These are phyloP conservation scores for Ceratobasidium sp. DNA, from an alignment of 1,284 basidiomycete species.

Conservation along the genomic window DNA sequence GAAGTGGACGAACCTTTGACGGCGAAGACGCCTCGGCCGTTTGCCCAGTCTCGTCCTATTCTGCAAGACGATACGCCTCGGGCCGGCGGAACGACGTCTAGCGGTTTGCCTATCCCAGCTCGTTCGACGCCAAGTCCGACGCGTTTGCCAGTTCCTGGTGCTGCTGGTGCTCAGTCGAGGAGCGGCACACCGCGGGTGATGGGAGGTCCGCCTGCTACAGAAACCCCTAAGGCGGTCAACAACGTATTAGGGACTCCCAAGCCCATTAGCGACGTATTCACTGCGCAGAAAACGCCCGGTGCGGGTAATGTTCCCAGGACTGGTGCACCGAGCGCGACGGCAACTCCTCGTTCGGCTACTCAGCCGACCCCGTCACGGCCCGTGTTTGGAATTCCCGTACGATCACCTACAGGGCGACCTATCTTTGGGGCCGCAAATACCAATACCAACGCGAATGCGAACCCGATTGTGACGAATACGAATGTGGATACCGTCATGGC, in stretches of 20 bases:
- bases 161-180: background rate
- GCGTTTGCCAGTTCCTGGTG: slow-evolving; percentile 17
- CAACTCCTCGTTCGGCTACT: slow-evolving; percentile 7
- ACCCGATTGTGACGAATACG: background rate
- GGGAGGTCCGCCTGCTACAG: background rate
- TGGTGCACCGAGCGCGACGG: slow-evolving; percentile 15
- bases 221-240: background rate
- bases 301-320: background rate
- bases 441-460: slow-evolving; percentile 1
- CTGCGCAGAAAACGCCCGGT: background rate
- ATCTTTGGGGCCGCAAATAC: slow-evolving; percentile 21
- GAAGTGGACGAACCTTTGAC: slow-evolving; percentile 6
- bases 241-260: slow-evolving; percentile 14
- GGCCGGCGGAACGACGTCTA: background rate
- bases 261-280: background rate
- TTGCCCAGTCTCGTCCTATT: background rate
- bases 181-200: slow-evolving; percentile 14
- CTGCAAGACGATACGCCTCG: slow-evolving; percentile 23
- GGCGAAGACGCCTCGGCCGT: slow-evolving; percentile 16
- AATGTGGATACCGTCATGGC: slow-evolving; percentile 31
- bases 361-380: slow-evolving; percentile 26
- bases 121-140: slow-evolving; percentile 40
- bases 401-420: slow-evolving; percentile 18
- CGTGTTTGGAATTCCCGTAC: background rate
- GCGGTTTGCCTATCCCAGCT: slow-evolving; percentile 22